A percentile compares a stretch with the other conserved stretches of the same genome.
Evolutionary conservation across 139 green algal species (phyloP).

Genomic region (Limnomonas spitsbergensis): DNA sequence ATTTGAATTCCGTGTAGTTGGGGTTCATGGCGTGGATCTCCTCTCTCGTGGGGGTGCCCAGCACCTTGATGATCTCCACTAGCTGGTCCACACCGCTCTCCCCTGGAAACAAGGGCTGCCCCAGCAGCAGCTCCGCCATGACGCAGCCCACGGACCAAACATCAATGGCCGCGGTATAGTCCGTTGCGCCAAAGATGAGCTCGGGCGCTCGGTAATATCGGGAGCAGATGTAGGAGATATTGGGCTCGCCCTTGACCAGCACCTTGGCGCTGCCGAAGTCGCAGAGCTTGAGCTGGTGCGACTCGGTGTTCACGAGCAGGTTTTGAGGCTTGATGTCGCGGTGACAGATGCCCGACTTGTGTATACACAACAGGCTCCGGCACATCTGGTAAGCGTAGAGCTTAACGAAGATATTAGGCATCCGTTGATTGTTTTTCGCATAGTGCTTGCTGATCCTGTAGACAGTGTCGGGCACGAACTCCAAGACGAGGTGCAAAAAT

Average conservation of each 20-base stretch:
- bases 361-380: conserved; percentile 78
- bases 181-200: conserved; percentile 97
- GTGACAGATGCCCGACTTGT: conserved; percentile 86
- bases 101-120: conserved; percentile 85
- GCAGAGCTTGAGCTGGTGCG: conserved; percentile 94
- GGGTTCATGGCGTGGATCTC: conserved; percentile 99
- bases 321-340: conserved; percentile 94
- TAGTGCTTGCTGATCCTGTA: conserved; percentile 97
- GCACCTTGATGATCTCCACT: conserved; percentile 99
- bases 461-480: conserved; percentile 97
- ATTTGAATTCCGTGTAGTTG: conserved; percentile 99
- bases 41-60: conserved; percentile 90
- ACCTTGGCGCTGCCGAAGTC: conserved; percentile 98
- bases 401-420: conserved; percentile 92
- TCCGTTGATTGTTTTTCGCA: conserved; percentile 85
- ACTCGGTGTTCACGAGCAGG: conserved; percentile 89
- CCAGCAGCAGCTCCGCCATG: conserved; percentile 96
- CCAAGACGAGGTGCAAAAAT: conserved; percentile 98
- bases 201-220: conserved; percentile 93
- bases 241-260: conserved; percentile 89
- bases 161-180: conserved; percentile 98
- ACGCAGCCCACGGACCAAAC: conserved; percentile 97
- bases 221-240: conserved; percentile 99
- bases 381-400: conserved; percentile 96
- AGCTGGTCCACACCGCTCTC: conserved; percentile 98